These are phyloP conservation scores for Penicillium sp. DNA, from an alignment of 2,329 filamentous ascomycete genomes.

Conservation along the genomic window DNA sequence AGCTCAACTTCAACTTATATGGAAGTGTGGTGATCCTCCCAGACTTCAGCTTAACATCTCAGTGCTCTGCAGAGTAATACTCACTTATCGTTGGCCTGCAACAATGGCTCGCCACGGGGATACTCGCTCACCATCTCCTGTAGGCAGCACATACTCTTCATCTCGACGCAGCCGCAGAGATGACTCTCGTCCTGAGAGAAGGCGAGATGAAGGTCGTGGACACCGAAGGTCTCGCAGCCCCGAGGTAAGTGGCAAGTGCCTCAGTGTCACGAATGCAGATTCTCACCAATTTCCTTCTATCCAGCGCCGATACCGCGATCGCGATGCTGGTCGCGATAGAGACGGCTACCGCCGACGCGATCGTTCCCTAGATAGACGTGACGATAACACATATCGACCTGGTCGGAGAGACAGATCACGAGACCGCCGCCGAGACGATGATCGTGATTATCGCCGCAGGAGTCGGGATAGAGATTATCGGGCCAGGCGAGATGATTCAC, in stretches of 20 bases:
- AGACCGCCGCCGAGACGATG: conserved; percentile 60
- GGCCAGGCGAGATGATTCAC: conserved; percentile 70
- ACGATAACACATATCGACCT: conserved; percentile 62
- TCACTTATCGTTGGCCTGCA: conserved; percentile 54
- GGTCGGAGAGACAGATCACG: conserved; percentile 61
- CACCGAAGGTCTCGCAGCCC: conserved; percentile 50
- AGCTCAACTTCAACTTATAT: conserved; percentile 7
- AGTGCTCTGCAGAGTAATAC: conserved; percentile 44
- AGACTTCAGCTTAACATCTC: conserved; percentile 17
- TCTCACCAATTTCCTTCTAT: background rate
- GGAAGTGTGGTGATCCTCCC: conserved; percentile 26
- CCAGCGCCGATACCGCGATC: conserved; percentile 53
- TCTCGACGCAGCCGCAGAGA: conserved; percentile 62
- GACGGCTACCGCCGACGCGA: conserved; percentile 65
- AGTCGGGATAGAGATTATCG: conserved; percentile 69
- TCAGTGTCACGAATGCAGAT: background rate
- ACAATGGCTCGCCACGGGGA: conserved; percentile 61
- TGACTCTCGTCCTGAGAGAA: conserved; percentile 53
- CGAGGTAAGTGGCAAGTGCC: conserved; percentile 38
- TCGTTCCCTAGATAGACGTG: conserved; percentile 58
- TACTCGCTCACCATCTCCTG: conserved; percentile 86
- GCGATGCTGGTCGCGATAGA: conserved; percentile 56
- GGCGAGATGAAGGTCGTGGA: conserved; percentile 51
- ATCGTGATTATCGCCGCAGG: conserved; percentile 59
- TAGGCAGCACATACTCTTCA: conserved; percentile 77